These are phyloP conservation scores for Penicillium brasilianum DNA, from an alignment of 2,329 filamentous ascomycete species.

Conservation along the genomic window DNA sequence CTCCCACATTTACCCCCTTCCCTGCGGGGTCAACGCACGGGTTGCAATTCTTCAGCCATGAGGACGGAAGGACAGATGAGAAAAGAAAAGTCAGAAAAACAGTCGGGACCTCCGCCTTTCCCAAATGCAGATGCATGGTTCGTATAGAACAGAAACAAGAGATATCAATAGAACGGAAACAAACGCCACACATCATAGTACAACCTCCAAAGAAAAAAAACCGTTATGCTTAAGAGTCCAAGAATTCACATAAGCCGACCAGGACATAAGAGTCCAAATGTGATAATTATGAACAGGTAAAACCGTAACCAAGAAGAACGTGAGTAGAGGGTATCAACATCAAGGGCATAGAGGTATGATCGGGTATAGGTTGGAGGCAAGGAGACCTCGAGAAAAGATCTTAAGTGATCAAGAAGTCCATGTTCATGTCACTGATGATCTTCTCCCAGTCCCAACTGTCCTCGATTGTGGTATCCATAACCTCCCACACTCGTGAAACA, in stretches of 20 bases:
- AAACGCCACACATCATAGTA: conserved; percentile 30
- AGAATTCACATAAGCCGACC: conserved; percentile 10
- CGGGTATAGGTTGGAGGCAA: conserved; percentile 14
- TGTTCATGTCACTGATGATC: conserved; percentile 62
- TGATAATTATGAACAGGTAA: not conserved
- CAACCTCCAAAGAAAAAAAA: conserved; percentile 20
- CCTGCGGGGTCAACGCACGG: conserved; percentile 9
- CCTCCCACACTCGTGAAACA: conserved; percentile 62
- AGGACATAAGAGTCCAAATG: not conserved
- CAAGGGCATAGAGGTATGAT: conserved; percentile 11
- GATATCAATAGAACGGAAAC: conserved; percentile 9
- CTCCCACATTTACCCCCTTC: conserved; percentile 2
- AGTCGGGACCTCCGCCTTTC: conserved; percentile 7
- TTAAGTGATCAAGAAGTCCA: conserved; percentile 66
- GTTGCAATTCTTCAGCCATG: conserved; percentile 13
- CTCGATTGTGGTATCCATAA: conserved; percentile 62
- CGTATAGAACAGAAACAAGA: conserved; percentile 10
- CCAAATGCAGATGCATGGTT: conserved; percentile 26
- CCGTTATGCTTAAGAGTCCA: conserved; percentile 19
- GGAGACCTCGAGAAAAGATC: conserved; percentile 20
- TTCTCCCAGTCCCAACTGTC: conserved; percentile 69
- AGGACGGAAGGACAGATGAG: conserved; percentile 5
- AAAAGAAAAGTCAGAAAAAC: not conserved
- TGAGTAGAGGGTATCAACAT: conserved; percentile 27
- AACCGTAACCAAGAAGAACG: conserved; percentile 9